Evolutionary conservation across 495 filamentous ascomycete genomes (phyloP).

Genomic region (Daldinia vernicosa): DNA sequence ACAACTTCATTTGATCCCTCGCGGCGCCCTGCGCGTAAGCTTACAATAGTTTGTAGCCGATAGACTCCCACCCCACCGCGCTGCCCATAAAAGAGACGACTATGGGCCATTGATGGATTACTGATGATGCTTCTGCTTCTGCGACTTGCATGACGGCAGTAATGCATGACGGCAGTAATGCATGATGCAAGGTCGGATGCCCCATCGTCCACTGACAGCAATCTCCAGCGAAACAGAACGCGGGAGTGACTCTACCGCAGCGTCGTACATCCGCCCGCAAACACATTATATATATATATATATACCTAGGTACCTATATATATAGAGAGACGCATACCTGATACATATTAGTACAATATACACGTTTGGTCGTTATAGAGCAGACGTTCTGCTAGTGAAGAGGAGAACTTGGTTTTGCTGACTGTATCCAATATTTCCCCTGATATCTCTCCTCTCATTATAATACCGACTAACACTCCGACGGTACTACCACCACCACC

Average conservation of each 20-base stretch:
- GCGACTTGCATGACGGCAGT: constrained; percentile 37
- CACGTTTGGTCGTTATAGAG: constrained; percentile 5
- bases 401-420: constrained; percentile 11
- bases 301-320: neutral
- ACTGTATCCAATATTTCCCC: constrained; percentile 26
- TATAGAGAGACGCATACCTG: neutral
- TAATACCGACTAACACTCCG: constrained; percentile 7
- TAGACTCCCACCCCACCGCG: neutral
- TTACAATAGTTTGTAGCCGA: neutral
- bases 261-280: constrained; percentile 6
- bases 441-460: constrained; percentile 2
- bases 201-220: constrained; percentile 32
- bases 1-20: neutral
- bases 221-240: constrained; percentile 10
- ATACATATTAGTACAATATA: neutral
- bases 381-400: neutral
- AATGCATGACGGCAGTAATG: constrained; percentile 41
- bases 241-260: constrained; percentile 6
- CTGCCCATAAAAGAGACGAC: neutral
- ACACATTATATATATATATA: neutral
- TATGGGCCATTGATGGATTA: constrained; percentile 1
- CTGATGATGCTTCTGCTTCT: constrained; percentile 14
- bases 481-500: neutral
- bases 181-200: constrained; percentile 41
- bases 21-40: too few relatives aligned